A percentile compares a stretch with the other conserved stretches of the same genome.
These are phyloP conservation scores for Diphasiastrum complanatum DNA, from an alignment of 83 land plant genomes.

Conservation along the genomic window DNA sequence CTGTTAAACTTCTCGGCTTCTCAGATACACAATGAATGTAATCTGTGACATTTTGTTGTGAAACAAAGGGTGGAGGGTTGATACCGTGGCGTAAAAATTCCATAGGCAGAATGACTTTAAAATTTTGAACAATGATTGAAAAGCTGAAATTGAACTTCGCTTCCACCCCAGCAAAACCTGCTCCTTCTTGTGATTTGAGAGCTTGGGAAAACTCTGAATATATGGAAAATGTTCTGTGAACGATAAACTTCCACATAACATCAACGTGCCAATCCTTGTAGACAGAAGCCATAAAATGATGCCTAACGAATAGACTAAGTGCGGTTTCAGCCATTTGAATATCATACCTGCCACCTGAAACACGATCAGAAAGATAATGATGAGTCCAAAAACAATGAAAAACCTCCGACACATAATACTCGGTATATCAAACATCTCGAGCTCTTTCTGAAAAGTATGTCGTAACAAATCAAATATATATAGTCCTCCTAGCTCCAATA, in stretches of 20 bases:
- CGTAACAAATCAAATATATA: background rate
- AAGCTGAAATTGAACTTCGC: background rate
- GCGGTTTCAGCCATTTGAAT: background rate
- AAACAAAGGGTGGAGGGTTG: background rate
- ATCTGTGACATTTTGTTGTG: background rate
- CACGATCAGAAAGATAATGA: background rate
- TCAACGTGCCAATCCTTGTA: constrained; percentile 49
- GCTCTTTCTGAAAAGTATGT: background rate
- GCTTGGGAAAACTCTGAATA: constrained; percentile 31
- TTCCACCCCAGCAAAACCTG: constrained; percentile 23
- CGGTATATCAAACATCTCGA: background rate
- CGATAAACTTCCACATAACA: constrained; percentile 36
- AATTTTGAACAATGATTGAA: constrained; percentile 6
- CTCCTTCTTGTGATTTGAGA: constrained; percentile 28
- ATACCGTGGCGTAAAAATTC: constrained; percentile 41
- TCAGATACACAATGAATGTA: background rate
- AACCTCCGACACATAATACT: background rate
- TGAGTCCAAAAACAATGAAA: background rate
- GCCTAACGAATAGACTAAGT: background rate
- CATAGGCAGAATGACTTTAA: constrained; percentile 20
- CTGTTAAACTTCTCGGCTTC: background rate
- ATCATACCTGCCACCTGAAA: constrained; percentile 42
- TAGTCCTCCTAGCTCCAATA: background rate
- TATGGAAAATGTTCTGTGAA: constrained; percentile 40
- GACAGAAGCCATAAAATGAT: constrained; percentile 39